Conservation (phyloP, 345 rosid genomes). For the Gossypium anomalum region DNA sequence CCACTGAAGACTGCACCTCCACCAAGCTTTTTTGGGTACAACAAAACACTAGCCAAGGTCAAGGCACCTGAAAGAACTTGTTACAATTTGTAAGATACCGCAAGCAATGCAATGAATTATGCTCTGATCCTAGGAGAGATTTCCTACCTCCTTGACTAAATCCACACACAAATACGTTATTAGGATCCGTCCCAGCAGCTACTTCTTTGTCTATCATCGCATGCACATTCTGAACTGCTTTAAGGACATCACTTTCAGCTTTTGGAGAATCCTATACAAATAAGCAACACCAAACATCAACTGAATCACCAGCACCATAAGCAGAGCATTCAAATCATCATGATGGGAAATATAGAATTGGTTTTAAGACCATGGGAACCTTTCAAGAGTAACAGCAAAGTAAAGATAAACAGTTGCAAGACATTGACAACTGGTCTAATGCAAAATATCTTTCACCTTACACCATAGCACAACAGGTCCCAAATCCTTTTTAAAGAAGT, state of each 20-base stretch:
- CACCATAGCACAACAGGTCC: neutral
- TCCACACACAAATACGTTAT: conserved; percentile 67
- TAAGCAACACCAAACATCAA: conserved; percentile 2
- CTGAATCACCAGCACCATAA: neutral
- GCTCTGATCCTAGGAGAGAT: conserved; percentile 15
- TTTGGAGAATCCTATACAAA: conserved; percentile 54
- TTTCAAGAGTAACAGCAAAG: conserved; percentile 1
- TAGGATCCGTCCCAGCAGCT: conserved; percentile 55
- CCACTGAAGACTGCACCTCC: conserved; percentile 80
- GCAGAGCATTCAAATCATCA: neutral
- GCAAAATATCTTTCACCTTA: neutral
- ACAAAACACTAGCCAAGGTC: conserved; percentile 70
- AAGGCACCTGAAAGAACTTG: conserved; percentile 56
- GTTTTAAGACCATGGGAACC: neutral
- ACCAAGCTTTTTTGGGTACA: conserved; percentile 75
- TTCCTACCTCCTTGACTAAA: conserved; percentile 84
- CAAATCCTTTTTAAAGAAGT: neutral
- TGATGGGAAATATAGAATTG: neutral
- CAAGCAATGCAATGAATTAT: neutral
- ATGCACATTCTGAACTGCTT: conserved; percentile 71
- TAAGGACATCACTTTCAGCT: conserved; percentile 56
- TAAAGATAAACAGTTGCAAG: neutral
- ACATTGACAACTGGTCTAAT: neutral
- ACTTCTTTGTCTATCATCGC: conserved; percentile 70
- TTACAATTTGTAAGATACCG: conserved; percentile 2